Evolutionary conservation across 192 early-diverging fungal species (phyloP), one percentile per base, ranked within the genome.

Genomic region (Chytriomyces hyalinus): DNA sequence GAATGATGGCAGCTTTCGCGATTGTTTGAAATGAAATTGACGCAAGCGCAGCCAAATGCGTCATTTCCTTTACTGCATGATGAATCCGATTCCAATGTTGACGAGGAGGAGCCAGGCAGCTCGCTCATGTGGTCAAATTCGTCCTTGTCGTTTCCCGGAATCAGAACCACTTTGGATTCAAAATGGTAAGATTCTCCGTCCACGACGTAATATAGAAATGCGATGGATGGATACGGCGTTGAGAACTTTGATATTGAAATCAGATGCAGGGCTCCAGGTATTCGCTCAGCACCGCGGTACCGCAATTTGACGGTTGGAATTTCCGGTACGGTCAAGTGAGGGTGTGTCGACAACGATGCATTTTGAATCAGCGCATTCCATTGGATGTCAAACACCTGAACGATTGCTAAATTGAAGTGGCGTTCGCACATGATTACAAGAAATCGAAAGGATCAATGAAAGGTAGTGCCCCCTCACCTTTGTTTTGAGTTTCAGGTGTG

Each of bases 171-270:
- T 59, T 71, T 71, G 9, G 57, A 17, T 17, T 71, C 26, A 15
- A 71, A 71, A 20, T 20, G 45, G 51, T 71, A 71, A 57, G 51
- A 17, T 57, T 71, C 69, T 48, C 57, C 69, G 13, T 20, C 57
- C 9, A 60, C 26, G 8, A 57, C 22, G 26, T 49, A 71, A n/a
- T 50, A 71, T 10, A 71, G 69, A 53, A 71, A 53, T 45, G 69
- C 69, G 49, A 71, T 17, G 6, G 69, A 50, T 5, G 69, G 69
- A 15, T 71, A 7, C 26, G 48, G 69, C 22, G 10, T 9, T 17
- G 69, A 36, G 24, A 57, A 50, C 50, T 71, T 71, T 13, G 69
- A 50, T 4, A 71, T 71, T 36, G 69, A 17, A 13, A 43, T 60
- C 17, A 71, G 11, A 28, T 71, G 69, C 0, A 71, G 22, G 15